Base-by-base conservation (phyloP, 148 eudicot species). In the Chenopodium berlandieri region DNA sequence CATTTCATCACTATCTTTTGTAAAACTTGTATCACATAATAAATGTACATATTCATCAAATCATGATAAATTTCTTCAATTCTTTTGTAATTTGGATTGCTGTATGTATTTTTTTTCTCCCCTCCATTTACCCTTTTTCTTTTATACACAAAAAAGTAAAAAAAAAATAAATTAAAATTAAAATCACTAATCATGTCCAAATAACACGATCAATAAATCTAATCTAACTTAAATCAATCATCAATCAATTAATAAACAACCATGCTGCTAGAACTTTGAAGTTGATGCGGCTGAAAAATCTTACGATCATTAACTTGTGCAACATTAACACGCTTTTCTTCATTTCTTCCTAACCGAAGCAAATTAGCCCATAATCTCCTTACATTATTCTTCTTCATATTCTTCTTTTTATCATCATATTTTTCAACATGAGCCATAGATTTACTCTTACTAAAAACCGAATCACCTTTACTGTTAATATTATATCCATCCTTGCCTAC, bases 291-390 rank as follows among this genome's bases (percentile, higher is more conserved):
- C 50, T 79, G 86, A 3, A 63, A 66, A 25, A 56, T 56, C 63
- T 65, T 73, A 27, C 64, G 30, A 73, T 78, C 23, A 78, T 13
- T 48, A 71, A 0, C 34, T n/a, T 37, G 34, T 52, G 69, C 81
- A 31, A 31, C 32, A 82, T 82, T 25, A 48, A 73, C 31, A 84
- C 16, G 31, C 70, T 71, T 50, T 52, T 78, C 46, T 37, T 70
- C 44, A 81, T 75, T 86, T 32, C 81, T 87, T 52, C 85, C 86
- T 27, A 86, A 82, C 9, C 80, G 79, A 72, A 92, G 78, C 64
- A 91, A 56, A 83, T 84, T 91, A 7, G 91, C 84, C 94, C 91
- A 93, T 79, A 90, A 89, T 78, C 88, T 89, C 22, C 79, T 19
- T 31, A 83, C 90, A 52, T 82, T 80, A 52, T 82, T 80, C 32